phyloP scores from a whole-genome alignment of 2,329 filamentous ascomycete genomes.

The Cercospora berteroae region DNA sequence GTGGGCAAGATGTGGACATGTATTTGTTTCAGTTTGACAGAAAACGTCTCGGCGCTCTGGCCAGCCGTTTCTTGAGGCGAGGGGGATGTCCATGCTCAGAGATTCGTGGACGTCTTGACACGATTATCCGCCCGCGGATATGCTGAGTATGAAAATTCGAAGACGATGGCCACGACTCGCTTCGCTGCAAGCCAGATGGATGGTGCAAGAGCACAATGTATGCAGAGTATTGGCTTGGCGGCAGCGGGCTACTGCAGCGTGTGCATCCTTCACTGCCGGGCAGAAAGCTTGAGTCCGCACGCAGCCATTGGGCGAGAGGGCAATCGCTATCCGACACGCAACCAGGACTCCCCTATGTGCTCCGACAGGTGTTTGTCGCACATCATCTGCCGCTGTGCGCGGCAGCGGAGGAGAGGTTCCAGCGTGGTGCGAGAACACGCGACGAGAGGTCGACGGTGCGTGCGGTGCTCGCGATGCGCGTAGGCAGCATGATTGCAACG shows the following conservation, averaged over 20 bases:
- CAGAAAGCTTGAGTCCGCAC: background rate
- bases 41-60: background rate
- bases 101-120: background rate
- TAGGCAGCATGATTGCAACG: background rate
- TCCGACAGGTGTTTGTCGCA: background rate
- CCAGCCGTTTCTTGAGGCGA: background rate
- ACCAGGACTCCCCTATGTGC: background rate
- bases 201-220: background rate
- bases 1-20: background rate
- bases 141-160: background rate
- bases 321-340: background rate
- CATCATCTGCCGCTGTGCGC: conserved; percentile 4
- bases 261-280: background rate
- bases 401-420: background rate
- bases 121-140: background rate
- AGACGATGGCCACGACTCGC: background rate
- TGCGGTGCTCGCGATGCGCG: background rate
- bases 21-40: background rate
- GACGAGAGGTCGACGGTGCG: background rate
- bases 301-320: background rate
- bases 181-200: background rate
- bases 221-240: background rate
- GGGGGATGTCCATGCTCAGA: background rate
- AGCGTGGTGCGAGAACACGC: background rate
- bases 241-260: background rate